Evolutionary conservation across 2,329 filamentous ascomycete genomes (phyloP), one percentile per base, ranked within the genome.

Genomic region (Pseudopyricularia javanii): DNA sequence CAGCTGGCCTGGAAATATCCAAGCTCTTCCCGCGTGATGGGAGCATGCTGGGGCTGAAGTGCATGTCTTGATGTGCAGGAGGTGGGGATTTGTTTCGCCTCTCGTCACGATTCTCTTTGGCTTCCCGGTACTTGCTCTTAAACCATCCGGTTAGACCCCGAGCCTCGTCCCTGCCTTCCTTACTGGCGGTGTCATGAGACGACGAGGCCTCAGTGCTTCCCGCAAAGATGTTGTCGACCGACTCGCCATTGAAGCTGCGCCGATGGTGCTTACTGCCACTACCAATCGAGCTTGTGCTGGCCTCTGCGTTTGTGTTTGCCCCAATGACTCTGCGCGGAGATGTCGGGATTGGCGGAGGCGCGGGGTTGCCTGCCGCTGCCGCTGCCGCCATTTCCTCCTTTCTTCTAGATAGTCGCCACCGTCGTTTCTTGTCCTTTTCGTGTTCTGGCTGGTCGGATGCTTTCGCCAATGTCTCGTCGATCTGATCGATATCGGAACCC

Each of bases 401-500:
- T 53, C 75, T 76, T 20, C 83, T 83, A 17, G 88, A 85, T 51
- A 90, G 74, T 72, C 89, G 88, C 72, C 79, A 80, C 28, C 85
- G 81, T 54, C 77, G 80, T 61, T 84, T 86, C 66, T 83, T 86
- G 52, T 86, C 82, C 59, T 78, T 83, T 52, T 86, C 82, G 14
- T 80, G 61, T 64, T 54, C 60, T 20, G 65, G 61, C 33, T 57
- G 54, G 12, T 57, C 50, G 1, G 57, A 49, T 7, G 54, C 55
- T 7, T 63, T 60, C 1, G 67, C 59, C 22, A 14, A 20, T 45
- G 40, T 9, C 32, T 89, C 86, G 28, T 90, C 87, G 9, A 76
- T 66, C 56, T 86, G 82, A 56, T 95, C 90, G 30, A 83, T 64
- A 62, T 95, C 90, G 0, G 89, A 95, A 22, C 84, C 81, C 58